These are phyloP conservation scores for Rhododendron ovatum DNA, from an alignment of 148 eudicot genomes.

Conservation along the genomic window DNA sequence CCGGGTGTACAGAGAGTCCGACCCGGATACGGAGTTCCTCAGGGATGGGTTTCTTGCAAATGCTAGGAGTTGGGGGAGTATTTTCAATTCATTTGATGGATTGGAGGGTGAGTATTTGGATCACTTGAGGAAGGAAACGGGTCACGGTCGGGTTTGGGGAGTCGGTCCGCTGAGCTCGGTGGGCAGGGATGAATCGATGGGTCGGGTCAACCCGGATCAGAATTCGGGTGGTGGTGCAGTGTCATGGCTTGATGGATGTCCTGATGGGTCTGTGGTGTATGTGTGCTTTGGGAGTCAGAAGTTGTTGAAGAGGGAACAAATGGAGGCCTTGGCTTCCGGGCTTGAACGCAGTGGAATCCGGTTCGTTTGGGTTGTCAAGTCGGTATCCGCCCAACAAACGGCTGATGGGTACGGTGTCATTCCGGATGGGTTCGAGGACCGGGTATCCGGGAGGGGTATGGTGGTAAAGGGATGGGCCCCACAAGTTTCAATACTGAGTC, in stretches of 20 bases:
- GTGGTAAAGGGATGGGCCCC: conserved; percentile 60
- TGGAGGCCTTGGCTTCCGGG: conserved; percentile 46
- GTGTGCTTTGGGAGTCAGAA: conserved; percentile 75
- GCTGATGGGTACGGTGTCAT: conserved; percentile 14
- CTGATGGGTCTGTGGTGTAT: conserved; percentile 47
- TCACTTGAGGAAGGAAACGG: conserved; percentile 20
- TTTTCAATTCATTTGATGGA: conserved; percentile 37
- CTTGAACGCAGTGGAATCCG: conserved; percentile 40
- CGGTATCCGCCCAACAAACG: conserved; percentile 18
- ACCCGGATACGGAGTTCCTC: conserved; percentile 23
- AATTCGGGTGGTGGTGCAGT: conserved; percentile 13
- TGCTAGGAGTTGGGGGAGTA: conserved; percentile 36
- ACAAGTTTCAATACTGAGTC: conserved; percentile 45
- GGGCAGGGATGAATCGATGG: conserved; percentile 5
- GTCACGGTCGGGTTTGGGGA: conserved; percentile 29
- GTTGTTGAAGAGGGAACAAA: conserved; percentile 36
- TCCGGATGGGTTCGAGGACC: conserved; percentile 28
- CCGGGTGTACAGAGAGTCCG: conserved; percentile 21
- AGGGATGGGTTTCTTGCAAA: conserved; percentile 33
- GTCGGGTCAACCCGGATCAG: conserved; percentile 15
- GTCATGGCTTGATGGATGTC: conserved; percentile 49
- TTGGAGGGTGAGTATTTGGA: conserved; percentile 45
- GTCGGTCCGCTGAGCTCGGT: conserved; percentile 41
- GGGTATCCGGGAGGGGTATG: conserved; percentile 32
- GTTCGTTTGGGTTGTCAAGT: conserved; percentile 53